Base-by-base conservation (phyloP, 2,329 filamentous ascomycete species). In the Exophiala dermatitidis region DNA sequence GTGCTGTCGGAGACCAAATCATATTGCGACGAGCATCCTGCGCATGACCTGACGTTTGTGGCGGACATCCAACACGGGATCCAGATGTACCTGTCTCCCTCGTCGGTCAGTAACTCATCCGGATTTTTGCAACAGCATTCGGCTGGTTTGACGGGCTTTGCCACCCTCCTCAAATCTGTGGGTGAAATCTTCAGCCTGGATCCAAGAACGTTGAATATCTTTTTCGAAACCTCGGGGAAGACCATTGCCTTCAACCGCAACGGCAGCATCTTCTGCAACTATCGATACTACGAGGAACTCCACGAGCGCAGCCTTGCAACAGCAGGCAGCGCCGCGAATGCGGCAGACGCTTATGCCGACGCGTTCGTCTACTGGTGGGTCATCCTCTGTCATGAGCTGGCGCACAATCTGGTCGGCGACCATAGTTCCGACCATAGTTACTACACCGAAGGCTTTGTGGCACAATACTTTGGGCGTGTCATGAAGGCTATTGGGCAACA, bases 161-260 rank as follows among this genome's bases (percentile, higher is more conserved):
- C 86, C 5, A 68, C 68, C 2, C 67, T 95, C 3, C 75, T 95
- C 5, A 73, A 79, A 30, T 85, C 90, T 9, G 77, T 89, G 7
- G 84, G 81, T 2, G 74, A 74, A 34, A 78, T 94, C 7, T 97
- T 95, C 68, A 77, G 80, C 1, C 77, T 97, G 28, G 75, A 81
- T 1, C 75, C 80, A 0, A 75, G 79, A 32, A 82, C 83, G 2
- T 69, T 97, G 53, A 91, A 94, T 67, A 86, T 97, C 47, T 97
- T 91, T 72, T 89, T 90, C 63, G 90, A 96, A 63, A 81, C 85
- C 38, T 71, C 74, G 2, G 87, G 89, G 3, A 81, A 80, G 52
- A 90, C 89, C 0, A 95, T 98, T 58, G 93, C 91, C 0, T 98
- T 98, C 76, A 98, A 98, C 67, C 80, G 81, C 5, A 81, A 78